A percentile compares a stretch with the other conserved stretches of the same genome.
phyloP scores from a whole-genome alignment of 345 rosid species.

The Eucalyptus cloeziana region DNA sequence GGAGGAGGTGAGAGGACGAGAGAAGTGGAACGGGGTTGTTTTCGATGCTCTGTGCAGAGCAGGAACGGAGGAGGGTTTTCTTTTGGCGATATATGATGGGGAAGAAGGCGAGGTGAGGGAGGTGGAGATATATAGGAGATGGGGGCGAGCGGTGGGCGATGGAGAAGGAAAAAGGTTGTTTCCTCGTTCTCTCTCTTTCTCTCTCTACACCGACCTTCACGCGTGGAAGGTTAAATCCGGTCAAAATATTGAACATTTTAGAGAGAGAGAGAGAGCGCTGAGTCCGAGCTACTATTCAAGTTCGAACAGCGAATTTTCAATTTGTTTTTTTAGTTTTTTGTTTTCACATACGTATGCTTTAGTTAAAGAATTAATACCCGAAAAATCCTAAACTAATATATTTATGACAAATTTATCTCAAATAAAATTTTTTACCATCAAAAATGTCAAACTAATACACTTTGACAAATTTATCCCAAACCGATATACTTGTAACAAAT shows the following conservation, averaged over 20 bases:
- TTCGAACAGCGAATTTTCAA: background rate
- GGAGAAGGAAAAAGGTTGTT: background rate
- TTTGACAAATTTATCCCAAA: accelerated
- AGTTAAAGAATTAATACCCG: no score
- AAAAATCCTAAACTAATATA: accelerated
- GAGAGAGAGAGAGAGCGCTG: background rate
- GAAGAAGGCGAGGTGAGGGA: background rate
- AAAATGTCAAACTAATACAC: accelerated
- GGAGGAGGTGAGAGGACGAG: background rate
- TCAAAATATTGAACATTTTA: background rate
- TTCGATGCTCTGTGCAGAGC: background rate
- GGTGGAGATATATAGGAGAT: background rate
- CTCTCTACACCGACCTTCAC: background rate
- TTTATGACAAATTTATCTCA: accelerated
- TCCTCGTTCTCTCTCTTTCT: background rate
- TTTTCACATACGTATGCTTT: background rate
- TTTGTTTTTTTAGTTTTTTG: no score
- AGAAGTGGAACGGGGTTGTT: background rate
- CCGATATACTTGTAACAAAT: accelerated
- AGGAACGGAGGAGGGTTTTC: background rate
- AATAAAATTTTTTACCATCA: accelerated
- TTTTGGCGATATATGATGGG: background rate
- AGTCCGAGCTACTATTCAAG: background rate
- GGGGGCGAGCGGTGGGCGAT: background rate
- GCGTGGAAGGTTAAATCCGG: background rate